These are phyloP conservation scores for Huiozyma naganishii DNA, from an alignment of 805 yeast genomes.

Conservation along the genomic window DNA sequence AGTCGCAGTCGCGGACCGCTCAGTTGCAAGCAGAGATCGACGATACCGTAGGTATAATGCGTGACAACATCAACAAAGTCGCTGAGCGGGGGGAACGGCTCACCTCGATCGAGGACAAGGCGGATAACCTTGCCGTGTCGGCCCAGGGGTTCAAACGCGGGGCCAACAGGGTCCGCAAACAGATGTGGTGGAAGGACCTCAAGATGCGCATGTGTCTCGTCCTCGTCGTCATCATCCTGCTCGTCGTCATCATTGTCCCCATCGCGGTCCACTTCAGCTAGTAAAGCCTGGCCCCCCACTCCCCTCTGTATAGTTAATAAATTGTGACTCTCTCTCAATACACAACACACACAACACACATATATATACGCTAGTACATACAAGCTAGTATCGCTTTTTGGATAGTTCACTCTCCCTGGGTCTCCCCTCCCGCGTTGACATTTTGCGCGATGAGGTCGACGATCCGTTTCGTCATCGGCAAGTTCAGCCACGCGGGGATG, in stretches of 20 bases:
- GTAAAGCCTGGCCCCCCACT: not conserved
- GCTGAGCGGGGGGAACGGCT: constrained; percentile 89
- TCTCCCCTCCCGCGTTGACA: constrained; percentile 39
- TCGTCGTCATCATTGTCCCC: constrained; percentile 85
- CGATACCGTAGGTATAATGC: constrained; percentile 95
- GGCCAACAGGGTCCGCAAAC: constrained; percentile 93
- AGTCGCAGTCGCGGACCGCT: constrained; percentile 47
- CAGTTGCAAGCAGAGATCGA: constrained; percentile 87
- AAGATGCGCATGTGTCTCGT: constrained; percentile 90
- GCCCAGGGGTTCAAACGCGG: constrained; percentile 95
- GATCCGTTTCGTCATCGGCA: constrained; percentile 80
- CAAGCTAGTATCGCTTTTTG: too few relatives aligned
- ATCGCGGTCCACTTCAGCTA: constrained; percentile 74
- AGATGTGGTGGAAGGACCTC: constrained; percentile 98
- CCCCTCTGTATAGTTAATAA: not conserved
- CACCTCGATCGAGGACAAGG: constrained; percentile 84
- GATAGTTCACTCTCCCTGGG: not conserved
- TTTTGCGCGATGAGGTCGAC: constrained; percentile 80
- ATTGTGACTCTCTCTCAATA: too few relatives aligned
- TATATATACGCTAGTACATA: too few relatives aligned
- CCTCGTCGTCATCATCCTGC: constrained; percentile 64
- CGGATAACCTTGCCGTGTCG: constrained; percentile 81
- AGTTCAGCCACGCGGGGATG: constrained; percentile 87
- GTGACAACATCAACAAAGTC: constrained; percentile 91
- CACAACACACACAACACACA: too few relatives aligned